Base-by-base conservation (phyloP, 2,329 filamentous ascomycete species). In the Leptographium procerum region DNA sequence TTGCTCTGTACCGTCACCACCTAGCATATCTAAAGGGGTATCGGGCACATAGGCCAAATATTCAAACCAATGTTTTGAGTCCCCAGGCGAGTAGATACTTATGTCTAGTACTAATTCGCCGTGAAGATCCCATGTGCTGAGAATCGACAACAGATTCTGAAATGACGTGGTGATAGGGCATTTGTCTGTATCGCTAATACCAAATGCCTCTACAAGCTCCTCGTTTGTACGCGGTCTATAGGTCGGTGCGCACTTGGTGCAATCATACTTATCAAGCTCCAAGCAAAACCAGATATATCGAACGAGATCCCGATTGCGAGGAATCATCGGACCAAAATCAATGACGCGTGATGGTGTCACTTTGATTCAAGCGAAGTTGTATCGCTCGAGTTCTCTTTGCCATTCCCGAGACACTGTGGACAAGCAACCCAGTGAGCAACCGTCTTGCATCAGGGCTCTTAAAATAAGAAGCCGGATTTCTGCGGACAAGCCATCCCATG, bases 51-150 rank as follows among this genome's bases (percentile, higher is more conserved):
- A 68, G 60, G 63, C 67, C 31, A 69, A 57, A 63, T 69, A 67
- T 59, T 62, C 61, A 48, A 69, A 69, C 65, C 64, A 69, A 62
- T 69, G 65, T 57, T 68, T n/a, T 11, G 63, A 64, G 62, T 70
- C 66, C 60, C 66, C 66, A 31, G 65, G 64, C 53, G 68, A 69
- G 58, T 68, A 64, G 57, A 69, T 64, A 56, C 66, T 67, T 19
- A 69, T 69, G 58, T 69, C 68, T 40, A 69, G 68, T 28, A 53
- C 61, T 59, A 69, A 64, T 34, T 68, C 57, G 58, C 57, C 58
- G 34, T 62, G 33, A 52, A 54, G 58, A n/a, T 66, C 63, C 66
- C 65, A 69, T 62, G 64, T 63, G 61, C 65, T 66, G 57, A 69
- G 65, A 60, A 55, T 61, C 28, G 61, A 66, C 50, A 69, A 69